These are phyloP conservation scores for Globisporangium uncinulatum DNA, from an alignment of 352 stramenopile genomes.

Conservation along the genomic window DNA sequence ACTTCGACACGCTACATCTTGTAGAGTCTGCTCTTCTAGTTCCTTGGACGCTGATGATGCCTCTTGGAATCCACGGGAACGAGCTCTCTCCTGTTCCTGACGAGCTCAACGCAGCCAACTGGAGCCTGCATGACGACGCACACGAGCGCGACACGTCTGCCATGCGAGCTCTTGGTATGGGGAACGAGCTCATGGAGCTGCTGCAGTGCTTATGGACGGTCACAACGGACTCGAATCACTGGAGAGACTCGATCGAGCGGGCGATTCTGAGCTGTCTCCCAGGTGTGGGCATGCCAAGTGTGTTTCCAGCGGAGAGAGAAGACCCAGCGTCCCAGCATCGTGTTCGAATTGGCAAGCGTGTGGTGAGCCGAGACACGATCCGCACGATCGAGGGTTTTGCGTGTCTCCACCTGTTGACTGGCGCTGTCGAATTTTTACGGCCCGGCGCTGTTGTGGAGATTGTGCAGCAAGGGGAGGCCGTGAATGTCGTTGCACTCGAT, in stretches of 20 bases:
- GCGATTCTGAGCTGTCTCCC: neutral
- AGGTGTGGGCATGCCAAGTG: neutral
- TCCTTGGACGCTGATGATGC: slow-evolving; percentile 25
- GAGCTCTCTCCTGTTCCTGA: slow-evolving; percentile 16
- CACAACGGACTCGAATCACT: neutral
- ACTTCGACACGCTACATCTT: neutral
- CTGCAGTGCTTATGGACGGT: slow-evolving; percentile 6
- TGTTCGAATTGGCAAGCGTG: slow-evolving; percentile 21
- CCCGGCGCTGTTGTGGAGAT: slow-evolving; percentile 27
- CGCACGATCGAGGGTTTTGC: slow-evolving; percentile 22
- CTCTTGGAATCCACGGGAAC: slow-evolving; percentile 25
- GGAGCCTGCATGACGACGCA: slow-evolving; percentile 5
- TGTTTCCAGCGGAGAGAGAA: neutral
- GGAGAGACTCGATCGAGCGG: slow-evolving; percentile 9
- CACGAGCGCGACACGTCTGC: neutral
- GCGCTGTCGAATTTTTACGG: slow-evolving; percentile 32
- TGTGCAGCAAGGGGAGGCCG: slow-evolving; percentile 19
- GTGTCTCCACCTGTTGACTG: slow-evolving; percentile 27
- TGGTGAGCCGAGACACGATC: slow-evolving; percentile 12
- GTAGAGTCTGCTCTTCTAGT: neutral
- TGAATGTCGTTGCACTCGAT: slow-evolving; percentile 19
- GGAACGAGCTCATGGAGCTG: slow-evolving; percentile 9
- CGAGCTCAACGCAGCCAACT: slow-evolving; percentile 3
- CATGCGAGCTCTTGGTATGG: neutral
- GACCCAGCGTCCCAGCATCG: neutral